These are phyloP conservation scores for Lactarius evosmus DNA, from an alignment of 768 basidiomycete genomes.

Conservation along the genomic window DNA sequence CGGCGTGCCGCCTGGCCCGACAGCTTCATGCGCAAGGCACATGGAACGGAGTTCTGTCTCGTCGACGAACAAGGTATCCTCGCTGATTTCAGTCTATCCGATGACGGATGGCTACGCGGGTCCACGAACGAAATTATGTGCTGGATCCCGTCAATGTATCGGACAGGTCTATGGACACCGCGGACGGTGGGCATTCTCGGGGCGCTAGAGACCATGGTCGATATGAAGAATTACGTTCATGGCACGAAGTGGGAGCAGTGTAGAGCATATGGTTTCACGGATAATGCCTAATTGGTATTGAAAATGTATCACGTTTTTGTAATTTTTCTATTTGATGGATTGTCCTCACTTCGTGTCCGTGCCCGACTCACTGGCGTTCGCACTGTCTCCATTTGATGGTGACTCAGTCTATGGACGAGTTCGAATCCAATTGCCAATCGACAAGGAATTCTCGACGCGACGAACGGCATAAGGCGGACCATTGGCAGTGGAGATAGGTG, in stretches of 20 bases:
- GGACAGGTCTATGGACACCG: slow-evolving; percentile 17
- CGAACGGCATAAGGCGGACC: too few species aligned
- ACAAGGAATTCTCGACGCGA: too few species aligned
- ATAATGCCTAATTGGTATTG: not conserved
- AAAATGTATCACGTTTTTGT: not conserved
- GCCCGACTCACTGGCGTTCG: too few species aligned
- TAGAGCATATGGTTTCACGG: not conserved
- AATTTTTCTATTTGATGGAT: not conserved
- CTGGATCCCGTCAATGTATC: slow-evolving; percentile 20
- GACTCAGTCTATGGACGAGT: too few species aligned
- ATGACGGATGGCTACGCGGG: slow-evolving; percentile 19
- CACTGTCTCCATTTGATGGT: too few species aligned
- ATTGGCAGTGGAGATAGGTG: too few species aligned
- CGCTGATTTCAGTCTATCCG: not conserved
- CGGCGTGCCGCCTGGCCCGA: slow-evolving; percentile 13
- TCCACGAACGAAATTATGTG: slow-evolving; percentile 6
- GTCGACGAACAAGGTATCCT: slow-evolving; percentile 20
- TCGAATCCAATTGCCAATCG: too few species aligned
- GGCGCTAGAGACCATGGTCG: slow-evolving; percentile 10
- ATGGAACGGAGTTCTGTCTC: slow-evolving; percentile 6
- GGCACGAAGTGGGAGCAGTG: slow-evolving; percentile 19
- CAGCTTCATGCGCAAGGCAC: slow-evolving; percentile 1
- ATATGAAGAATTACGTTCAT: slow-evolving; percentile 10
- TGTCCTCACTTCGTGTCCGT: too few species aligned
- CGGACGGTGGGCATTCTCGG: slow-evolving; percentile 17